phyloP scores from a whole-genome alignment of 805 yeast genomes.

The Priceomyces melissophilus region DNA sequence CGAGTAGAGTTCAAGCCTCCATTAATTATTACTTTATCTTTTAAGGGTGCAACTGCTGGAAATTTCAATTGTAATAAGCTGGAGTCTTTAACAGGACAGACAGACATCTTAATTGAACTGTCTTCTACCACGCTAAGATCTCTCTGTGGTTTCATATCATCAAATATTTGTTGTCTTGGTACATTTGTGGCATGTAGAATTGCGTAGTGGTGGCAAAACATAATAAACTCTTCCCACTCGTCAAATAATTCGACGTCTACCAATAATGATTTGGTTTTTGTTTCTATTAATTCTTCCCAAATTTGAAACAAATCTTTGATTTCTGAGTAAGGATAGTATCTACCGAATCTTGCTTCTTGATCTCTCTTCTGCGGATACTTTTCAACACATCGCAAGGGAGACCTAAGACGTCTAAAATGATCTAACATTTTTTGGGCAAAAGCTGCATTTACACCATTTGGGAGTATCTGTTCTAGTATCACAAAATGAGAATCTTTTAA shows the following conservation, averaged over 20 bases:
- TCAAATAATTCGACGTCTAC: constrained; percentile 65
- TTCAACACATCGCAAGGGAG: constrained; percentile 66
- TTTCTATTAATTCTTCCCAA: constrained; percentile 49
- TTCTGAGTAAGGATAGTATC: constrained; percentile 49
- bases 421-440: constrained; percentile 72
- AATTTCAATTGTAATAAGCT: constrained; percentile 37
- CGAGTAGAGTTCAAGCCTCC: constrained; percentile 42
- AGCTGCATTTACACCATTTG: constrained; percentile 59
- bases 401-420: constrained; percentile 62
- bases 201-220: constrained; percentile 73
- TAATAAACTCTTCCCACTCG: constrained; percentile 77
- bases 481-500: constrained; percentile 56
- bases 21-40: constrained; percentile 22
- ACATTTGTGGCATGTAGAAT: constrained; percentile 60
- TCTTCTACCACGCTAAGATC: constrained; percentile 2
- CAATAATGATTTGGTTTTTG: constrained; percentile 37
- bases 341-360: constrained; percentile 50
- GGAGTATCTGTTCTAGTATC: constrained; percentile 68
- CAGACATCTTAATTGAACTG: constrained; percentile 2
- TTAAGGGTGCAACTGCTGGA: constrained; percentile 30
- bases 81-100: constrained; percentile 3
- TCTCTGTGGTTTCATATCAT: neutral
- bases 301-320: constrained; percentile 52
- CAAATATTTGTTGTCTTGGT: constrained; percentile 10
- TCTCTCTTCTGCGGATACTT: constrained; percentile 48